Base-by-base conservation (phyloP, 352 stramenopile species). In the Bremia lactucae region DNA sequence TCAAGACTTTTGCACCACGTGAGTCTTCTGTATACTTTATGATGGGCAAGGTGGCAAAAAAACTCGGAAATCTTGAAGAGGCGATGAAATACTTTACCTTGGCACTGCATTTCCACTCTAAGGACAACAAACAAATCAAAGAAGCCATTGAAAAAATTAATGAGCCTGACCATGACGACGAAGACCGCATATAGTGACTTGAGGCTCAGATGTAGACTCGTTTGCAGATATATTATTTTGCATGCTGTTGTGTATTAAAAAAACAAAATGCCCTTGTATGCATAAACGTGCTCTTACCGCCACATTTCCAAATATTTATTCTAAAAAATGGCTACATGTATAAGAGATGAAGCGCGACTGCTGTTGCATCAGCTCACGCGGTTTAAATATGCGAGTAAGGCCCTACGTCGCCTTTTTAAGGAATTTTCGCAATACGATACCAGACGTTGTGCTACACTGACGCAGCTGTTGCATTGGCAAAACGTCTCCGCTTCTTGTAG, bases 81-180 rank as follows among this genome's bases (percentile, higher is more conserved):
- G 95, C 95, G 3, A 95, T 98, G 85, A 74, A 82, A 36, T 94
- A 90, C 60, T 98, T 98, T 56, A 96, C 95, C 31, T 95, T 85
- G 25, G 95, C 95, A 4, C 68, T 98, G 24, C 95, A 98, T 64
- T 88, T 98, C 43, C 87, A 98, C 53, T 95, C 92, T 4, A 98
- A 98, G 63, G 94, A 98, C 72, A 96, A 93, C 49, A 95, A 97
- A 57, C 58, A 97, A 16, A 97, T 98, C 65, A 97, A 97, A 59
- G 65, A 79, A 19, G 91, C 93, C 21, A 97, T 98, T 45, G 94
- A 98, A 55, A 83, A 87, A 50, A 81, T 90, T 55, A 77, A 88
- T 49, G 75, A 88, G 34, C 53, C 70, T 5, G 72, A 84, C 22
- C 49, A 70, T 28, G 65, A 79, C 34, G 65, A 76, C 47, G 62